Percentiles rank a stretch among this genome's conserved stretches.
These are phyloP conservation scores for Chrysoporthe puriensis DNA, from an alignment of 2,329 filamentous ascomycete species.

Conservation along the genomic window DNA sequence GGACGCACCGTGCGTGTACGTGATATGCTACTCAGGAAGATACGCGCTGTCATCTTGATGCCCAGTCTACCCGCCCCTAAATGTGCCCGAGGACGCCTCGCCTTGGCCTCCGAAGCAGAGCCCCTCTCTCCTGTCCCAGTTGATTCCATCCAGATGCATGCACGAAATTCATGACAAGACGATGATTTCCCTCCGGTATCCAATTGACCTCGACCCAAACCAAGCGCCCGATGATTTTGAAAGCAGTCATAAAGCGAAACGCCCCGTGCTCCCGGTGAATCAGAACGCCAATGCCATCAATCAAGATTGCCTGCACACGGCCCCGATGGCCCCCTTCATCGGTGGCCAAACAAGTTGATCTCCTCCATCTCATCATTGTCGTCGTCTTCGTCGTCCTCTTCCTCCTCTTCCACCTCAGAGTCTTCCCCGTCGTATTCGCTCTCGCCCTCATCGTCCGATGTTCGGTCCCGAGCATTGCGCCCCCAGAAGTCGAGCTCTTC, in stretches of 20 bases:
- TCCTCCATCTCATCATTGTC: constrained; percentile 54
- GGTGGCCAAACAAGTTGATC: constrained; percentile 55
- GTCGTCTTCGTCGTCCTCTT: constrained; percentile 51
- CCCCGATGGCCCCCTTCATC: constrained; percentile 29
- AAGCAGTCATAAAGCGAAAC: too few species aligned
- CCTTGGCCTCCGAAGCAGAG: constrained; percentile 6
- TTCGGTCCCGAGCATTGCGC: constrained; percentile 3
- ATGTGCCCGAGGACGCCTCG: constrained; percentile 13
- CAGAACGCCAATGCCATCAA: constrained; percentile 21
- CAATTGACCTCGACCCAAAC: background rate
- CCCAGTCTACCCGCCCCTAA: background rate
- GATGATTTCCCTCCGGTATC: background rate
- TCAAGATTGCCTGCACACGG: background rate
- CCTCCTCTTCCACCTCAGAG: constrained; percentile 51
- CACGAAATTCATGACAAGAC: constrained; percentile 3
- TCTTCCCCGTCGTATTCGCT: constrained; percentile 46
- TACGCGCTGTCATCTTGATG: background rate
- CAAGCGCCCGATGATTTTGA: background rate
- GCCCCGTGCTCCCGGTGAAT: constrained; percentile 2
- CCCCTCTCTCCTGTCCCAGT: background rate
- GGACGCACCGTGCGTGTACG: background rate
- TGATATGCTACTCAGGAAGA: constrained; percentile 3
- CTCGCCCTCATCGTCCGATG: constrained; percentile 52
- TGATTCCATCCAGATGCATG: constrained; percentile 19
- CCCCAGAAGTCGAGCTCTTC: constrained; percentile 59